Evolutionary conservation across 768 basidiomycete species (phyloP).

Genomic region (Wakefieldia striispora): DNA sequence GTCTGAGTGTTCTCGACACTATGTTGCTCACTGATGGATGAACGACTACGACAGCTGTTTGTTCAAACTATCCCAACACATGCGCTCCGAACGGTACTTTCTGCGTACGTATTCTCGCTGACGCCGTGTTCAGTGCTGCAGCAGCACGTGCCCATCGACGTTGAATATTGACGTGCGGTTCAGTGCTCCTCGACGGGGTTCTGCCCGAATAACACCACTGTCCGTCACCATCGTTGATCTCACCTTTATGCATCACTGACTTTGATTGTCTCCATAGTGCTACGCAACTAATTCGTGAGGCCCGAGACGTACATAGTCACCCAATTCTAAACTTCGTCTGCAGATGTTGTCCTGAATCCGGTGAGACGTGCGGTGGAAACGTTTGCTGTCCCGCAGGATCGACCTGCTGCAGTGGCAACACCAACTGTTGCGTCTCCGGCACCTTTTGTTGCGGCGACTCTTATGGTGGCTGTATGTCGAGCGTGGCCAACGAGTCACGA

Average conservation of each 20-base stretch:
- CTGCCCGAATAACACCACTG: constrained; percentile 17
- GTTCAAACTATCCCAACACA: no score
- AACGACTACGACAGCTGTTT: no score
- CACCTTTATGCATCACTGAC: neutral
- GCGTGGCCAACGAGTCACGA: neutral
- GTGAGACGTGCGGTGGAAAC: constrained; percentile 9
- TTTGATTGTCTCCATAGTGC: constrained; percentile 6
- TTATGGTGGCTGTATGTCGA: constrained; percentile 22
- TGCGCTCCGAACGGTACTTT: constrained; percentile 12
- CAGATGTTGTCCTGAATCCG: constrained; percentile 18
- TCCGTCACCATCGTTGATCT: constrained; percentile 1
- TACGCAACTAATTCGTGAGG: neutral
- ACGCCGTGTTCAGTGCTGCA: no score
- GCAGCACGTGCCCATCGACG: neutral
- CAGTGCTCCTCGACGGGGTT: constrained; percentile 9
- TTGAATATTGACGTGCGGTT: neutral
- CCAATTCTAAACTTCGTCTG: no score
- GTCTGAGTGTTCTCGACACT: no score
- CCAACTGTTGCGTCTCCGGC: constrained; percentile 9
- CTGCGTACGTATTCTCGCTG: constrained; percentile 14
- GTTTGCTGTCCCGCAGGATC: constrained; percentile 11
- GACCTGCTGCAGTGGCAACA: constrained; percentile 10
- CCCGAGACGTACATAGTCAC: no score
- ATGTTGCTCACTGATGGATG: no score
- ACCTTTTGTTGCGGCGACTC: constrained; percentile 20